A percentile compares a stretch with the other conserved stretches of the same genome.
Conservation (phyloP, 225 moss, liverwort and hornwort genomes). For the Pseudoscleropodium purum region DNA sequence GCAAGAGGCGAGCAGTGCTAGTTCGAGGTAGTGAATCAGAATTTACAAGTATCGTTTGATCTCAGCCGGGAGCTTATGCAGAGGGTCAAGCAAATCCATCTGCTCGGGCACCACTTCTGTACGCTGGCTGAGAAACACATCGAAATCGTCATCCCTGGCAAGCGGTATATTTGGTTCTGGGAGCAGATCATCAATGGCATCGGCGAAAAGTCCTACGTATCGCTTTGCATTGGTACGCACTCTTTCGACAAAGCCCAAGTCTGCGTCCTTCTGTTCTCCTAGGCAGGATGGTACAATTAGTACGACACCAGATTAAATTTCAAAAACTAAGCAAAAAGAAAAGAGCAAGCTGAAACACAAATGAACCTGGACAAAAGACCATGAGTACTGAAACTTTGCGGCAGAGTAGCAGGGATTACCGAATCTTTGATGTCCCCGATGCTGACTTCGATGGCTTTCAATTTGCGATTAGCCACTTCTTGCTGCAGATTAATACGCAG, state of each 20-base stretch:
- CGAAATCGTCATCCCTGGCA: slow-evolving; percentile 74
- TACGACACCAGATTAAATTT: not conserved
- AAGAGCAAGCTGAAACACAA: not conserved
- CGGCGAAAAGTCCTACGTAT: slow-evolving; percentile 79
- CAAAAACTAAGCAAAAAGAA: not conserved
- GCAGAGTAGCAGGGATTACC: slow-evolving; percentile 2
- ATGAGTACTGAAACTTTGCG: not conserved
- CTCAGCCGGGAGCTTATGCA: slow-evolving; percentile 69
- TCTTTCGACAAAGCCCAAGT: slow-evolving; percentile 45
- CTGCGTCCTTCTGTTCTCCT: slow-evolving; percentile 49
- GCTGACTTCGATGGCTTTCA: slow-evolving; percentile 53
- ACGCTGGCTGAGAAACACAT: slow-evolving; percentile 75
- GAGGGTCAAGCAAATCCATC: slow-evolving; percentile 57
- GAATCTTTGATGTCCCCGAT: slow-evolving; percentile 57
- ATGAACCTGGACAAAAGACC: not conserved
- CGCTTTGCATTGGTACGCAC: slow-evolving; percentile 75
- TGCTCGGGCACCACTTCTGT: slow-evolving; percentile 64
- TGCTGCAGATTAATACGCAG: slow-evolving; percentile 42
- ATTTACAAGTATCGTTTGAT: slow-evolving; percentile 85
- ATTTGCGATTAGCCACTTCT: slow-evolving; percentile 74
- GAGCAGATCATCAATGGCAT: slow-evolving; percentile 79
- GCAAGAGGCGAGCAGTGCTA: not conserved
- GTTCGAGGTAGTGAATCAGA: not conserved
- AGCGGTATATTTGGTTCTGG: slow-evolving; percentile 62
- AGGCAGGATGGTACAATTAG: not conserved